Evolutionary conservation across 108 stramenopile genomes (phyloP).

Genomic region (Cyclostephanos invisitatus): DNA sequence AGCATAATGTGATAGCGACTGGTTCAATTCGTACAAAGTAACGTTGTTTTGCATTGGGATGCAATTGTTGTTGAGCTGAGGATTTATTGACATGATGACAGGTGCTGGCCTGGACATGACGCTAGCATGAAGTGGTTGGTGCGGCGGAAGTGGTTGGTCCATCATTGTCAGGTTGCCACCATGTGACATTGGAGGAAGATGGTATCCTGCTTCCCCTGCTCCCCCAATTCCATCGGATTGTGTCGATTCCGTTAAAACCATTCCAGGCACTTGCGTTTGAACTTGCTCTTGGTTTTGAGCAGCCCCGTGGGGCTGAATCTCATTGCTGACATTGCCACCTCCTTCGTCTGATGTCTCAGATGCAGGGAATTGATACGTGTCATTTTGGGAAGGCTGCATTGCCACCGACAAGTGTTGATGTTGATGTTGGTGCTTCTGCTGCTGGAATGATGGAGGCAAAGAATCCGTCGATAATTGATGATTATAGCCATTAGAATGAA

Average conservation of each 20-base stretch:
- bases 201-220: background rate
- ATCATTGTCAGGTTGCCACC: background rate
- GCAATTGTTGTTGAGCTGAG: background rate
- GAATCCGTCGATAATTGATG: background rate
- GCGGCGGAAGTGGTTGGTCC: background rate
- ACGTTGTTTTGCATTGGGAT: background rate
- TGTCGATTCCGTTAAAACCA: background rate
- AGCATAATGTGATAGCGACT: background rate
- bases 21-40: background rate
- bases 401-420: constrained; percentile 12
- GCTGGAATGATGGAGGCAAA: constrained; percentile 22
- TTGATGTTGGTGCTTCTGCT: constrained; percentile 9
- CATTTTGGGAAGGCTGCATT: constrained; percentile 9
- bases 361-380: constrained; percentile 7
- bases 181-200: background rate
- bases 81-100: background rate
- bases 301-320: background rate
- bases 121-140: background rate
- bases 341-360: too few relatives aligned
- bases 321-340: background rate
- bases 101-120: background rate
- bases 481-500: background rate
- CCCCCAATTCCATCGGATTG: background rate
- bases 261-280: background rate
- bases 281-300: background rate